Percentiles rank a stretch among this genome's conserved stretches.
These are phyloP conservation scores for Trypanosoma boissoni DNA, from an alignment of 208 protist genomes.

Conservation along the genomic window DNA sequence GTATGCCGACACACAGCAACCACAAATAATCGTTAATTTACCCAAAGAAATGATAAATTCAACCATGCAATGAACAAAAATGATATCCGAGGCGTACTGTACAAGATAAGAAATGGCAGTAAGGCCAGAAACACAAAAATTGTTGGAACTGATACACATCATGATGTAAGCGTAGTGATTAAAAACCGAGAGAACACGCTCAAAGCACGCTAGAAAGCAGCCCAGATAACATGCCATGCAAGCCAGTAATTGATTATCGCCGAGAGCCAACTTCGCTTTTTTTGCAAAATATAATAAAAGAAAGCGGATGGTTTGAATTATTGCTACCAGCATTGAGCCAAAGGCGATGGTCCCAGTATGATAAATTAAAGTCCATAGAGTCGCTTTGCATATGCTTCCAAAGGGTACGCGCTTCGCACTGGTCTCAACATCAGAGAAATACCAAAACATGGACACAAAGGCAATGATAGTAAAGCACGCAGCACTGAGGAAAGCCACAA, in stretches of 20 bases:
- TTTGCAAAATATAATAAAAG: conserved; percentile 44
- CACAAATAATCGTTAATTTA: conserved; percentile 40
- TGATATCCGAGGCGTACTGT: conserved; percentile 23
- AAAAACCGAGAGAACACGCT: conserved; percentile 82
- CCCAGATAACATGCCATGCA: conserved; percentile 42
- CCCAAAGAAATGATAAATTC: conserved; percentile 42
- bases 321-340: conserved; percentile 81
- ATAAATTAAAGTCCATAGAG: conserved; percentile 51
- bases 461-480: conserved; percentile 52
- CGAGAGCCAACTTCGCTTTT: conserved; percentile 12
- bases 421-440: conserved; percentile 43
- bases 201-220: conserved; percentile 68
- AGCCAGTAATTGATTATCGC: conserved; percentile 14
- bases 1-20: conserved; percentile 25
- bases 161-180: conserved; percentile 91
- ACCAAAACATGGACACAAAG: conserved; percentile 70
- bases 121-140: conserved; percentile 68
- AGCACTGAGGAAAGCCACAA: conserved; percentile 45
- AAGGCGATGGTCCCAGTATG: conserved; percentile 83
- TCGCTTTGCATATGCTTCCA: conserved; percentile 16
- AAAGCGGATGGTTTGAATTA: conserved; percentile 66
- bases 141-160: conserved; percentile 65
- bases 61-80: conserved; percentile 30
- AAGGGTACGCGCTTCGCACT: conserved; percentile 31
- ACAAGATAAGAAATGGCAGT: conserved; percentile 57